Conservation (phyloP, 1,284 basidiomycete species). For the Irpex sp. region DNA sequence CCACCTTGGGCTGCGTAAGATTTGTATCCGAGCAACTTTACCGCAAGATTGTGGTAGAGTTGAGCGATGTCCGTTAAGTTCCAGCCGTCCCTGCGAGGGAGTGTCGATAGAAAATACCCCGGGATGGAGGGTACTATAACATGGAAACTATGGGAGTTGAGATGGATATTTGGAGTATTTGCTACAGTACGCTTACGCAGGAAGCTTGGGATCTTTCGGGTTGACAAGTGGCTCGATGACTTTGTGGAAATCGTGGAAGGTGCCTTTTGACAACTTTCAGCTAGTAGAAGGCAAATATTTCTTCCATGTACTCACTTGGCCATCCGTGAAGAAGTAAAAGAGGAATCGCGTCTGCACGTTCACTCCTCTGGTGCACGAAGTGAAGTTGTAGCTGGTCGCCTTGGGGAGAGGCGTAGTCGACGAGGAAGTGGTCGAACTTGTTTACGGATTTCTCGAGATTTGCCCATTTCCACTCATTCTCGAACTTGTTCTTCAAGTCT, state of each 20-base stretch:
- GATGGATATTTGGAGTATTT: background rate
- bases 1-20: constrained; percentile 22
- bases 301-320: constrained; percentile 18
- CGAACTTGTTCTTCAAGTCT: background rate
- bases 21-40: constrained; percentile 21
- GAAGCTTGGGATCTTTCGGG: constrained; percentile 18
- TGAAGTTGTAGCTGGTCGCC: constrained; percentile 18
- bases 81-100: constrained; percentile 19
- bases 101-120: constrained; percentile 25
- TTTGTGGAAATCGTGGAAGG: constrained; percentile 24
- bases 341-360: constrained; percentile 20
- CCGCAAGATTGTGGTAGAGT: constrained; percentile 22
- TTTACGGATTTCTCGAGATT: constrained; percentile 21
- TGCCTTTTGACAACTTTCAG: constrained; percentile 4
- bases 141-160: constrained; percentile 15
- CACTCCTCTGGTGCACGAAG: constrained; percentile 20
- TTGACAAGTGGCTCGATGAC: constrained; percentile 18
- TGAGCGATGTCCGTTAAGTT: constrained; percentile 23
- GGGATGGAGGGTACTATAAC: constrained; percentile 26
- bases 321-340: constrained; percentile 23
- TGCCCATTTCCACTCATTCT: constrained; percentile 17
- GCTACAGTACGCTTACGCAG: constrained; percentile 5
- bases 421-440: constrained; percentile 17
- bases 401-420: constrained; percentile 6
- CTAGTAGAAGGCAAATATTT: background rate